Conservation (phyloP, 2,329 filamentous ascomycete genomes). For the Thyridium curvatum region DNA sequence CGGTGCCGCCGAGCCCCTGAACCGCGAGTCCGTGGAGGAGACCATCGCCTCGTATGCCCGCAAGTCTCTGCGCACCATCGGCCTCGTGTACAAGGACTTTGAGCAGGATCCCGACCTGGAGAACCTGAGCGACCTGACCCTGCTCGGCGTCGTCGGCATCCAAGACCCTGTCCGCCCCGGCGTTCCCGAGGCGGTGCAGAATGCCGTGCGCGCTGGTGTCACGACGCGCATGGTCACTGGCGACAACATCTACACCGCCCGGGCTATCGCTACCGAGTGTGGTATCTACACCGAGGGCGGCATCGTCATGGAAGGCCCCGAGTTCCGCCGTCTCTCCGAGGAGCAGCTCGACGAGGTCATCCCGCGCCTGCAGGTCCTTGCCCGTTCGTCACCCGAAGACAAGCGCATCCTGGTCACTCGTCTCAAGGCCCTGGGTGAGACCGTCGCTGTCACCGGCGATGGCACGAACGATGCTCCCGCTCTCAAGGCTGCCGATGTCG, state of each 20-base stretch:
- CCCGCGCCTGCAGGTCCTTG: conserved; percentile 62
- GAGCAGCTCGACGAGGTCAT: conserved; percentile 60
- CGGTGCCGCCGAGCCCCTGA: conserved; percentile 32
- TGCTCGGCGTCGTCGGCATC: conserved; percentile 65
- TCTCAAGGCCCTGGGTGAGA: conserved; percentile 66
- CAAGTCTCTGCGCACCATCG: conserved; percentile 70
- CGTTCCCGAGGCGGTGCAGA: conserved; percentile 56
- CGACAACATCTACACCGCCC: conserved; percentile 50
- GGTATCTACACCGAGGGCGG: conserved; percentile 48
- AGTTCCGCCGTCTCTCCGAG: conserved; percentile 65
- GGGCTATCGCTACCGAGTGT: conserved; percentile 58
- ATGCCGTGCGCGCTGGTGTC: conserved; percentile 60
- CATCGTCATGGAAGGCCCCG: conserved; percentile 69
- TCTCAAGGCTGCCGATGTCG: conserved; percentile 71
- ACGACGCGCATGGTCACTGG: conserved; percentile 65
- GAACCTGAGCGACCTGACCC: conserved; percentile 57
- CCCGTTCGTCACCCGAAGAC: conserved; percentile 67
- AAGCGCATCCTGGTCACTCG: conserved; percentile 66
- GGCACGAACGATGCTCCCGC: conserved; percentile 78
- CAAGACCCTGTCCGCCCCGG: conserved; percentile 63
- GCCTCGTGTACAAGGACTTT: conserved; percentile 68
- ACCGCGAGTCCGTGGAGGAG: conserved; percentile 45
- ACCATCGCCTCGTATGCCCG: conserved; percentile 50
- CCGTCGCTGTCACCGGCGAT: conserved; percentile 75
- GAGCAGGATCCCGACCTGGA: conserved; percentile 57